These are phyloP conservation scores for Eucalyptus cloeziana DNA, from an alignment of 345 rosid species.

Conservation along the genomic window DNA sequence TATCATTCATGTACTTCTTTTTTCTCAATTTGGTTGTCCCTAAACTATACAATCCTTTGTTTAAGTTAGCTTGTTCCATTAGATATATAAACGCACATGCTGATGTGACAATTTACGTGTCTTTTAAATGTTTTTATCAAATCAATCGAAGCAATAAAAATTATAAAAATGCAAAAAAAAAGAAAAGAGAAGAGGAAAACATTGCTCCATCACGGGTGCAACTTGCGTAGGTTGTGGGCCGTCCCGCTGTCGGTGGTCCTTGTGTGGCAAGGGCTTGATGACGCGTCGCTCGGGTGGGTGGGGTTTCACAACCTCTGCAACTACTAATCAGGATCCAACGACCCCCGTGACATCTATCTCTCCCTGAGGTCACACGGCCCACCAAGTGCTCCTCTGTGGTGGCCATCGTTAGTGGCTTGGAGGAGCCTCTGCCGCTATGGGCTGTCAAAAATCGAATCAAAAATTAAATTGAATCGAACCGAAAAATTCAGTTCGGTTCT, in stretches of 20 bases:
- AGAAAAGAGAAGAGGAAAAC: neutral
- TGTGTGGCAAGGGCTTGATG: neutral
- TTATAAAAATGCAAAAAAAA: neutral
- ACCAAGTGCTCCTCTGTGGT: neutral
- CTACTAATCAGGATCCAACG: neutral
- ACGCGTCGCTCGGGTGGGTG: neutral
- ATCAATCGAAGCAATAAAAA: neutral
- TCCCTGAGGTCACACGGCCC: neutral
- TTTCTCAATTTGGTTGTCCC: neutral
- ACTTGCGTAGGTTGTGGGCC: neutral
- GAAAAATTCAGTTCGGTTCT: no score
- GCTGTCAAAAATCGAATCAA: no score
- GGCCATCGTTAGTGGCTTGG: neutral
- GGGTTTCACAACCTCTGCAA: neutral
- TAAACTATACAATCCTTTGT: neutral
- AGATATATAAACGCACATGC: neutral
- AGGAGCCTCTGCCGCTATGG: neutral
- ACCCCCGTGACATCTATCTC: neutral
- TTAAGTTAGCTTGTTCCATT: neutral
- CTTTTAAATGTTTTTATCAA: neutral
- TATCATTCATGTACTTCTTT: no score
- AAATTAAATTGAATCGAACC: fast-evolving
- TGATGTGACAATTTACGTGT: neutral
- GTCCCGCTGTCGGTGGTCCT: neutral
- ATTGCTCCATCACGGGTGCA: neutral